A percentile compares a stretch with the other conserved stretches of the same genome.
Evolutionary conservation across 495 filamentous ascomycete species (phyloP).

Genomic region (Penicillium pancosmium): DNA sequence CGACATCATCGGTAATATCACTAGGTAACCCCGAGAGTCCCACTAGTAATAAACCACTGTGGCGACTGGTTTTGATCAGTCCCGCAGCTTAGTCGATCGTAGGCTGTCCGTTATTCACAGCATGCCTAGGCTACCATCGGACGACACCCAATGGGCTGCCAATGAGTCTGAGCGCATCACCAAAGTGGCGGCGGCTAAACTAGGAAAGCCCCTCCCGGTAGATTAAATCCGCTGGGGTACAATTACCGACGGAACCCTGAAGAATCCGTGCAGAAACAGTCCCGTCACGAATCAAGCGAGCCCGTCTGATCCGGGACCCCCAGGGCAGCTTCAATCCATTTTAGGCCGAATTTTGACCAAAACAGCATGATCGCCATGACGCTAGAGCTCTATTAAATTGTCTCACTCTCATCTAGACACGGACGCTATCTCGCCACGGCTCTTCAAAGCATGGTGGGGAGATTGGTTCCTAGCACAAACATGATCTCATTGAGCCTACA

Average conservation of each 20-base stretch:
- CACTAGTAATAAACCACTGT: too few species aligned
- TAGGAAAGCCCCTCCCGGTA: background rate
- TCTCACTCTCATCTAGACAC: conserved; percentile 5
- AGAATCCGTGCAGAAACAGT: conserved; percentile 15
- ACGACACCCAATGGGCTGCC: too few species aligned
- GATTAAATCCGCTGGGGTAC: conserved; percentile 5
- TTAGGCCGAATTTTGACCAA: background rate
- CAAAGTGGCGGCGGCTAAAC: too few species aligned
- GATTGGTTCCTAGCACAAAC: conserved; percentile 6
- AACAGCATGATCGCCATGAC: background rate
- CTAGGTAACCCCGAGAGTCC: too few species aligned
- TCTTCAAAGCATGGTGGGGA: conserved; percentile 1
- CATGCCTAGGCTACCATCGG: too few species aligned
- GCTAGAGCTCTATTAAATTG: background rate
- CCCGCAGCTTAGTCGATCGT: too few species aligned
- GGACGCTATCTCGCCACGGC: conserved; percentile 7
- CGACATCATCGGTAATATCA: too few species aligned
- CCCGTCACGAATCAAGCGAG: conserved; percentile 20
- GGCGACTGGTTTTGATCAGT: too few species aligned
- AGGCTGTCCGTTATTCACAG: too few species aligned
- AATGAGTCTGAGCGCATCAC: too few species aligned
- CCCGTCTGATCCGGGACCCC: conserved; percentile 7
- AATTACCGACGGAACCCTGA: conserved; percentile 21
- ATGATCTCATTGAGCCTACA: conserved; percentile 7
- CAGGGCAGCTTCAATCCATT: background rate